phyloP scores from a whole-genome alignment of 1,284 basidiomycete genomes.

The Marasmius fiardii region DNA sequence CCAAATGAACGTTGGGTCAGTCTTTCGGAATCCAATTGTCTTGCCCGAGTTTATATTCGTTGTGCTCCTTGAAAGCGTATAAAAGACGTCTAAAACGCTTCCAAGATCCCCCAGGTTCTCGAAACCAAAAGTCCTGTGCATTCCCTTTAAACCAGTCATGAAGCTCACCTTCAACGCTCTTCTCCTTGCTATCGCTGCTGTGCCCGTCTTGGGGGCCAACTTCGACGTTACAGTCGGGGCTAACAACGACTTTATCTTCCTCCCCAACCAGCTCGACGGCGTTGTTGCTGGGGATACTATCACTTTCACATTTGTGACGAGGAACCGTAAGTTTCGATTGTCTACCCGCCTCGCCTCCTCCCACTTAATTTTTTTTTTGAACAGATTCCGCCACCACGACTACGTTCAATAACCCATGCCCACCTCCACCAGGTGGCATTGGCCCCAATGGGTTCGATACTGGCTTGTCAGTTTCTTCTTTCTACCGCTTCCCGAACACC shows the following conservation, averaged over 20 bases:
- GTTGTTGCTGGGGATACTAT: slow-evolving; percentile 9
- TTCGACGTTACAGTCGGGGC: slow-evolving; percentile 8
- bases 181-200: not conserved
- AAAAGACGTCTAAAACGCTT: no score
- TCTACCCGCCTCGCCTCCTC: not conserved
- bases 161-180: not conserved
- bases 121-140: no score
- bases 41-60: no score
- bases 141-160: not conserved
- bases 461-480: slow-evolving; percentile 13
- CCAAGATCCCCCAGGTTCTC: no score
- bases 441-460: slow-evolving; percentile 15
- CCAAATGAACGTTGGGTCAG: no score
- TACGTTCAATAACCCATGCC: slow-evolving; percentile 10
- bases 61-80: no score
- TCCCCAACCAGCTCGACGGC: slow-evolving; percentile 4
- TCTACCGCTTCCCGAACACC: not conserved
- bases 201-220: not conserved
- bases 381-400: slow-evolving; percentile 13
- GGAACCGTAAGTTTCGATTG: slow-evolving; percentile 5
- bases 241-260: slow-evolving; percentile 7
- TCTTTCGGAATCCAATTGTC: no score
- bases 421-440: slow-evolving; percentile 14
- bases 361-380: not conserved
- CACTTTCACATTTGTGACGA: slow-evolving; percentile 12